Base-by-base conservation (phyloP, 1,284 basidiomycete genomes). In the Moniliella sp. region DNA sequence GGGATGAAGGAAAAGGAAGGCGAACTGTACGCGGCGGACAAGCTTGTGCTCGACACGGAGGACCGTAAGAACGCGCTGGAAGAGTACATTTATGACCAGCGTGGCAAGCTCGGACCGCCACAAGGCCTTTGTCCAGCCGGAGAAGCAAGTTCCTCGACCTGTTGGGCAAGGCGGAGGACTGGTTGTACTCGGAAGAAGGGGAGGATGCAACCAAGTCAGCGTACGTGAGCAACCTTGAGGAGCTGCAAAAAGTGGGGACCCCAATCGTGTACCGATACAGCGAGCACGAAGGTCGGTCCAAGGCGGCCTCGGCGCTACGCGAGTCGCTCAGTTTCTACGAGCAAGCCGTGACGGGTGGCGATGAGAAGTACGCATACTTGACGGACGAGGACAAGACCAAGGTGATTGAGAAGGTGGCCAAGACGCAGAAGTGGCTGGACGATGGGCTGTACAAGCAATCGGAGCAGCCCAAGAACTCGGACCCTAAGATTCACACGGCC, bases 71-170 rank as follows among this genome's bases (percentile, higher is more conserved):
- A 58, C 32, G 55, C 55, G 3, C 44, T 58, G 25, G 55, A 58
- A 36, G 55, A 58, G 42, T 55, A 46, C 46, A 54, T 58, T 35
- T 58, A 58, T 43, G 55, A 58, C 43, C 50, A 50, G 39, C 55
- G 55, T 31, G 42, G 39, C 37, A 55, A 53, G 45, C 46, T 58
- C 33, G 54, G 53, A 55, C 33, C 44, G 51, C n/a, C 47, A 40
- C 44, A 41, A 44, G 28, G 33, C 40, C 10, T 58, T 49, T 25
- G 47, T 54, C 27, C 50, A 53, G 21, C 18, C 50, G 12, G 35
- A 49, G n/a, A 53, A 58, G 39, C 57, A 42, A 47, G 40, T 46
- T 50, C 34, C 43, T 57, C 4, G 33, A 35, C 12, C 42, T 44
- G 19, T 43, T 58, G 15, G 45, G 42, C 33, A 46, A 46, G n/a